phyloP scores from a whole-genome alignment of 2,329 filamentous ascomycete species.

The Apiospora koreana region DNA sequence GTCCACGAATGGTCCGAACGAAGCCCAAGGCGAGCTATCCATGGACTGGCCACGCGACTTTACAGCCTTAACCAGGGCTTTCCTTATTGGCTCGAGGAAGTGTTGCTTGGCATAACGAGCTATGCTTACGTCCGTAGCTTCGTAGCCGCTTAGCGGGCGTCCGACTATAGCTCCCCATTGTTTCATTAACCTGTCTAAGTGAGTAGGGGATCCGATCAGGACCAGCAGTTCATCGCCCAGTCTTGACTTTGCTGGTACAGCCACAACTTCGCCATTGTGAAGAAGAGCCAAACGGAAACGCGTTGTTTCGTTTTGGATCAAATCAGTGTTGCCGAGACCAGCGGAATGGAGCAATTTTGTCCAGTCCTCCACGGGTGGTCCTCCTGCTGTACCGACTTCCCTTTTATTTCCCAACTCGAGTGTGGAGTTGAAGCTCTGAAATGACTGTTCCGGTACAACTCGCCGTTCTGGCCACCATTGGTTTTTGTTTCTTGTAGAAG shows the following conservation, averaged over 20 bases:
- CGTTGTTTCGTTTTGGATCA: neutral
- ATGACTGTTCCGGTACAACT: too few species aligned
- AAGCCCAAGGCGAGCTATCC: neutral
- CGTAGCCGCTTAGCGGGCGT: neutral
- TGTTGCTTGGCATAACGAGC: neutral
- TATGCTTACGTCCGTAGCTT: neutral
- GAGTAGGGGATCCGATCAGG: too few species aligned
- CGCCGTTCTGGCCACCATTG: too few species aligned
- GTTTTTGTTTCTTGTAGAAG: neutral
- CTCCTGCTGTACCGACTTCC: neutral
- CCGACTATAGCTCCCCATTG: neutral
- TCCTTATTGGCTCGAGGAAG: neutral
- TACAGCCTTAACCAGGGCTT: neutral
- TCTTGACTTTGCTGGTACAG: neutral
- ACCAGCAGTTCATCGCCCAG: neutral
- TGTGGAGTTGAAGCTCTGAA: neutral
- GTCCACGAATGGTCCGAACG: neutral
- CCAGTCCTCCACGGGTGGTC: neutral
- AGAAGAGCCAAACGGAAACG: neutral
- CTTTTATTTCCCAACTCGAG: too few species aligned
- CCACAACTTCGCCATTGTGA: neutral
- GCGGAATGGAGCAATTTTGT: neutral
- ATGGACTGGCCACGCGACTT: neutral
- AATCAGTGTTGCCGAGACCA: neutral
- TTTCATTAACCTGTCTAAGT: too few species aligned